phyloP scores from a whole-genome alignment of 2,329 filamentous ascomycete species.

The Bipolaris cookei region DNA sequence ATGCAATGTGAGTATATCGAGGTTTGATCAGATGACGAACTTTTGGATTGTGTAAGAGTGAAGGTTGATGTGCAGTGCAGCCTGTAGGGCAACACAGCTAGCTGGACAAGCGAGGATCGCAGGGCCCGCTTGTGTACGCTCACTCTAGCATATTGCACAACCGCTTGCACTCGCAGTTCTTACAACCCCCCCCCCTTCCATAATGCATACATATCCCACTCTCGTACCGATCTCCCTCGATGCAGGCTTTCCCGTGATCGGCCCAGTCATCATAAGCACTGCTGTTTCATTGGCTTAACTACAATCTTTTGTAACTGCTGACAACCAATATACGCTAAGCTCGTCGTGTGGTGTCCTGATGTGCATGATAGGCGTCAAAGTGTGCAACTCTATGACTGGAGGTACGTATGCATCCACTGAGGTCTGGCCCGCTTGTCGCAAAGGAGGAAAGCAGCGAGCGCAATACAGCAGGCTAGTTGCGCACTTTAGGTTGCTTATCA shows the following conservation, averaged over 20 bases:
- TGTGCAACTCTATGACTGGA: no score
- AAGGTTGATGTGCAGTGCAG: background rate
- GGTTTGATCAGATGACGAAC: background rate
- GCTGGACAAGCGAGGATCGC: background rate
- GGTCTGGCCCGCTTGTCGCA: no score
- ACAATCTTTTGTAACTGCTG: background rate
- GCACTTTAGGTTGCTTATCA: no score
- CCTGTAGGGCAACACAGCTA: background rate
- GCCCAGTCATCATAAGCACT: background rate
- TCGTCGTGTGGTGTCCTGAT: no score
- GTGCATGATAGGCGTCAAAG: no score
- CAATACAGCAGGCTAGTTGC: no score
- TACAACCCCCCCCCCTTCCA: background rate
- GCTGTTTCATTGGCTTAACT: no score
- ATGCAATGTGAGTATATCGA: background rate
- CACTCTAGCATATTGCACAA: background rate
- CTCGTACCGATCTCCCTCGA: background rate
- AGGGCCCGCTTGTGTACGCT: background rate
- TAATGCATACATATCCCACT: background rate
- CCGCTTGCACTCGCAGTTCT: background rate
- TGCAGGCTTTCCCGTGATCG: background rate
- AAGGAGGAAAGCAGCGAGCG: no score
- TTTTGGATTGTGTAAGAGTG: background rate
- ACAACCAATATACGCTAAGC: no score
- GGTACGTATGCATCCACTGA: no score